A percentile compares a stretch with the other conserved stretches of the same genome.
Conservation (phyloP, 129 eudicot species). For the Centella asiatica region DNA sequence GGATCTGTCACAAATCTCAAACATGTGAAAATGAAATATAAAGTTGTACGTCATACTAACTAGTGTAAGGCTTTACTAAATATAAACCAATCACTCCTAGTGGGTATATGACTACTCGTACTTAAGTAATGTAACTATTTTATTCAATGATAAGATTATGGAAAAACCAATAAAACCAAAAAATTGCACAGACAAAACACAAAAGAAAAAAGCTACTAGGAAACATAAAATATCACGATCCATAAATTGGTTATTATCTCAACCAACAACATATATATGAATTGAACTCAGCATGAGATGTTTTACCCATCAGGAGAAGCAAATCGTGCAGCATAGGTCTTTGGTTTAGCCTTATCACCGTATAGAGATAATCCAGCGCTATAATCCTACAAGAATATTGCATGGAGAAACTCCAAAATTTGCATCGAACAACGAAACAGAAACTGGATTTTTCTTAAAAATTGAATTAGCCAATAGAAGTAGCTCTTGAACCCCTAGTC, state of each 20-base stretch:
- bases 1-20: slow-evolving; percentile 55
- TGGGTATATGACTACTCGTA: too few species aligned
- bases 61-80: not conserved
- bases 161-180: not conserved
- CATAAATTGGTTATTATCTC: not conserved
- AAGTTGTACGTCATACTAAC: not conserved
- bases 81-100: too few species aligned
- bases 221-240: not conserved
- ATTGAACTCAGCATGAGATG: slow-evolving; percentile 9
- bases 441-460: not conserved
- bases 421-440: too few species aligned
- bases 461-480: not conserved
- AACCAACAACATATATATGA: not conserved
- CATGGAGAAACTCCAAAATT: not conserved
- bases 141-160: too few species aligned
- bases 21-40: slow-evolving; percentile 10
- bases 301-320: slow-evolving; percentile 91
- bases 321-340: slow-evolving; percentile 84
- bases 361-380: slow-evolving; percentile 81
- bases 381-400: slow-evolving; percentile 46
- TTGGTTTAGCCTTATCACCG: slow-evolving; percentile 97
- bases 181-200: too few species aligned
- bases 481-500: too few species aligned
- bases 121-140: too few species aligned
- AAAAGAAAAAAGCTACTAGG: not conserved